phyloP scores from a whole-genome alignment of 805 yeast species.

The Candida bentonensis region DNA sequence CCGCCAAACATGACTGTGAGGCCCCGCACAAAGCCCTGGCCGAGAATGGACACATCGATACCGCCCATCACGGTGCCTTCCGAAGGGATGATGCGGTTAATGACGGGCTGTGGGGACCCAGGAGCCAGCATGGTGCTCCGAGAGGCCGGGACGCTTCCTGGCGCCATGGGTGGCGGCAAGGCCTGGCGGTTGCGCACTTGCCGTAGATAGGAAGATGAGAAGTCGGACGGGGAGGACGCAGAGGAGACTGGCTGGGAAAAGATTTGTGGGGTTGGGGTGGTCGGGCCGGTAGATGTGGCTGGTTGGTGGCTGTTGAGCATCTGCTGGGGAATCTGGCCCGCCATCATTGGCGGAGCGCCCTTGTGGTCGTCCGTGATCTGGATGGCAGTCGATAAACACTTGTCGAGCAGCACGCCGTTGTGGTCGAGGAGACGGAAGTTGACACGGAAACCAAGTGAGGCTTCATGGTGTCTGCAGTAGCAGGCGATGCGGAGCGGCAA shows the following conservation, averaged over 20 bases:
- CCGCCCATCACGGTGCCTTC: constrained; percentile 97
- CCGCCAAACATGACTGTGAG: constrained; percentile 75
- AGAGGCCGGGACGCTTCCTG: background rate
- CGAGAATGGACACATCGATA: constrained; percentile 81
- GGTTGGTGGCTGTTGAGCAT: background rate
- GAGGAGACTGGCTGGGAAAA: background rate
- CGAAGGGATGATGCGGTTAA: constrained; percentile 84
- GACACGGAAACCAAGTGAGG: constrained; percentile 68
- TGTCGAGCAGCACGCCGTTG: constrained; percentile 52
- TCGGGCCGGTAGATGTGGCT: constrained; percentile 5
- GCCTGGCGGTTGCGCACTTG: constrained; percentile 1
- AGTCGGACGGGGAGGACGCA: constrained; percentile 1
- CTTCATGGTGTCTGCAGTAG: constrained; percentile 91
- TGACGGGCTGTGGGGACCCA: constrained; percentile 31
- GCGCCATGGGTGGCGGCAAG: background rate
- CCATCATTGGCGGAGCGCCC: constrained; percentile 20
- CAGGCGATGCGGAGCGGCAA: constrained; percentile 73
- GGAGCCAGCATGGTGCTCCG: constrained; percentile 2
- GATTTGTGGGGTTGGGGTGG: constrained; percentile 6
- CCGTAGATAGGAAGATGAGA: background rate
- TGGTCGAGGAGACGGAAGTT: constrained; percentile 47
- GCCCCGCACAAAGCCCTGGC: constrained; percentile 75
- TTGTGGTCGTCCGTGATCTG: constrained; percentile 94
- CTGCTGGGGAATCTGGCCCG: constrained; percentile 1
- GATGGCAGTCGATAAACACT: constrained; percentile 55